Evolutionary conservation across 768 basidiomycete genomes (phyloP), one percentile per base, ranked within the genome.

Genomic region (Sutorius australiensis): DNA sequence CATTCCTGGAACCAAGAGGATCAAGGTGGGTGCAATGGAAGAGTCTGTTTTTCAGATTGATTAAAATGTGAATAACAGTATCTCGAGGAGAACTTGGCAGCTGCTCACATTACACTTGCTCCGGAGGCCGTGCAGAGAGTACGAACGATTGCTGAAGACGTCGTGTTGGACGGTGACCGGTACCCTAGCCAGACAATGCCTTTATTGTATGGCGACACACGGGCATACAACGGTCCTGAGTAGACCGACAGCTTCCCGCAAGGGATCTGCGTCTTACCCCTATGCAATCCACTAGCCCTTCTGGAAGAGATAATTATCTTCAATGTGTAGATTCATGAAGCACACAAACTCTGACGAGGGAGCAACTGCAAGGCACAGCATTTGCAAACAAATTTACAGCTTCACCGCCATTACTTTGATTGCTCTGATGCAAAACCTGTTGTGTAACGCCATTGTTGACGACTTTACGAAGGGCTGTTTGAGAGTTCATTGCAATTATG

Each of bases 11-110:
- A 76, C 67, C 1, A 72, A 61, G 37, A 66, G 67, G 33, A 53
- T 76, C 56, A 68, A 65, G 66, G 64, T 69, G 30, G 1, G 60
- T 56, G 10, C 17, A 19, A 31, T 6, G 6, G 3, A 11, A 5
- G 2, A 13, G 5, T 37, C 12, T 5, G 9, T 11, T 21, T 7
- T 17, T 9, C 1, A 19, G 37, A 19, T 28, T 12, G 2, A n/a
- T n/a, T 24, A 11, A 1, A 43, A 43, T 31, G 6, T 5, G 5
- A 5, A 30, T 34, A 46, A 37, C 47, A 75, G 75, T 73, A 74
- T 42, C 69, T 81, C 7, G 61, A 75, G 17, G 79, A 81, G 55
- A 82, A 81, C 45, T 27, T 76, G 21, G 70, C 46, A 0, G 73
- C 76, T 2, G 60, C 64, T 2, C 55, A 62, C 8, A 51, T 79